Conservation (phyloP, 768 basidiomycete genomes). For the Megacollybia marginata region DNA sequence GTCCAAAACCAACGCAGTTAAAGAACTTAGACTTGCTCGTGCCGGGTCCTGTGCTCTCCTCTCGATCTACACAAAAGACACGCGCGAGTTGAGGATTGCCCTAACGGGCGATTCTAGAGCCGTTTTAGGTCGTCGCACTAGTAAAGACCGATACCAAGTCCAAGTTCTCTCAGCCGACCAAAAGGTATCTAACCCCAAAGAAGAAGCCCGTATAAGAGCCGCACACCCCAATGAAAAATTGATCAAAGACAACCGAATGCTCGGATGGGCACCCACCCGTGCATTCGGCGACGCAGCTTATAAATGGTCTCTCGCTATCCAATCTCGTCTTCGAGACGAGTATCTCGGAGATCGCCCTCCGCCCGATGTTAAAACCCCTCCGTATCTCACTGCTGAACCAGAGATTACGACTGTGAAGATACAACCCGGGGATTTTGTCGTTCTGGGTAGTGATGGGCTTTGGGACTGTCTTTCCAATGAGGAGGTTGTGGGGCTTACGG, state of each 20-base stretch:
- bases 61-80: slow-evolving; percentile 3
- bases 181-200: too few relatives aligned
- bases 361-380: slow-evolving; percentile 27
- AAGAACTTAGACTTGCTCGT: slow-evolving; percentile 22
- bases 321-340: slow-evolving; percentile 24
- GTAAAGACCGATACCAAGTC: not conserved
- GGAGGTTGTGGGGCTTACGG: slow-evolving; percentile 49
- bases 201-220: too few relatives aligned
- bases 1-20: slow-evolving; percentile 14
- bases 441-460: slow-evolving; percentile 45
- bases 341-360: slow-evolving; percentile 28
- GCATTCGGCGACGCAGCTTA: slow-evolving; percentile 35
- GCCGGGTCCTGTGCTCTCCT: slow-evolving; percentile 28
- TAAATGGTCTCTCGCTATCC: slow-evolving; percentile 35
- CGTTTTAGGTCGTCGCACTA: not conserved
- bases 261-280: slow-evolving; percentile 14
- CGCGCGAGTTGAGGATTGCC: not conserved
- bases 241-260: too few relatives aligned
- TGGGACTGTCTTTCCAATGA: slow-evolving; percentile 48
- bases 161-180: not conserved
- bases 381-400: slow-evolving; percentile 30
- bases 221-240: too few relatives aligned
- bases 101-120: not conserved
- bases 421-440: slow-evolving; percentile 42
- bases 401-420: slow-evolving; percentile 37